Base-by-base conservation (phyloP, 1,139 yeast genomes). In the Sugiyamaella castrensis region DNA sequence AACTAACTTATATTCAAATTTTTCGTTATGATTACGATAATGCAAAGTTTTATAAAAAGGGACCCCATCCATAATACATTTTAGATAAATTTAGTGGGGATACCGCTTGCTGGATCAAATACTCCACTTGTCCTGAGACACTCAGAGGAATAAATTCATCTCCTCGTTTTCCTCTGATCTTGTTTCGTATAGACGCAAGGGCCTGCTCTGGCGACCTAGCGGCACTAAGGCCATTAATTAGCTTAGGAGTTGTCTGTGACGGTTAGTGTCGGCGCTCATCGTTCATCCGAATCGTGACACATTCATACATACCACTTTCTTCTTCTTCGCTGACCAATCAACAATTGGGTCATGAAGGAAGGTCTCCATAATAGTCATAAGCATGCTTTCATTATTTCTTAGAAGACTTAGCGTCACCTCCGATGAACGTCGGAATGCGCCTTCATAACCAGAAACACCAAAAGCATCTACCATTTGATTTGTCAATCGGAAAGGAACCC, bases 61-160 rank as follows among this genome's bases (percentile, higher is more conserved):
- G 84, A 61, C 87, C 79, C 98, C 98, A 92, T 2, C 99, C 99
- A 32, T 87, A 81, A 66, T 88, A 94, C 98, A 94, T 92, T 57
- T 77, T 84, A 29, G 87, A 75, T 46, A 94, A 70, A 55, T 84
- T 82, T 47, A 82, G 87, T 6, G 73, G 71, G 4, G 88, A 82
- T 0, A 87, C 77, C 0, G 98, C 95, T 54, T 86, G 88, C 59
- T 86, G 91, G 43, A 92, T 86, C 51, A 92, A 75, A 31, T 86
- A 82, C 61, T 92, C 97, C 1, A 89, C 96, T 62, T 92, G 97
- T 0, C 97, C 98, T 49, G 86, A 84, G 2, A 91, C 87, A 68
- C 95, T 87, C 72, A 92, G 79, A 0, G 96, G 88, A 41, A 89
- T 72, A 0, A 94, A 91, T 58, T 87, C 95, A 24, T 84, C 81